phyloP scores from a whole-genome alignment of 2,329 filamentous ascomycete genomes.

The Colletotrichum sp. region DNA sequence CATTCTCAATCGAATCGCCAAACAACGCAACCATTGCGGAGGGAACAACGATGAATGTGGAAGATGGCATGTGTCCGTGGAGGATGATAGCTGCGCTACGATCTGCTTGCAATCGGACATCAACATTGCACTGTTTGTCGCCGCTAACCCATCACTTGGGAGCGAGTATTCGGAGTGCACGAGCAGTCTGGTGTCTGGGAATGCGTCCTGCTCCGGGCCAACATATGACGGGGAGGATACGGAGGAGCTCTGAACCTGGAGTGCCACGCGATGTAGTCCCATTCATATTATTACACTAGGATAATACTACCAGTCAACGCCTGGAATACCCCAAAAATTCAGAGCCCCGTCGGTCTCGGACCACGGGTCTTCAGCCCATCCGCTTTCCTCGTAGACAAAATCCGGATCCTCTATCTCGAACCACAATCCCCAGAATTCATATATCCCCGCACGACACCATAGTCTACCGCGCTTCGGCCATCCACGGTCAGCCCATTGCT shows the following conservation, averaged over 20 bases:
- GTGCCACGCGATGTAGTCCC: not conserved
- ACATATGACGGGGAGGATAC: not conserved
- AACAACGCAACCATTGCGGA: not conserved
- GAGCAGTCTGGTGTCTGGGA: not conserved
- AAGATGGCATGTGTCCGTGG: not conserved
- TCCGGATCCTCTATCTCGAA: constrained; percentile 19
- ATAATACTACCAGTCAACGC: not conserved
- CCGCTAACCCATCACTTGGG: not conserved
- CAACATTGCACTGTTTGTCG: not conserved
- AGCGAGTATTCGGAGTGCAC: not conserved
- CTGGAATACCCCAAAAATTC: constrained; percentile 22
- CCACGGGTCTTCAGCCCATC: constrained; percentile 14
- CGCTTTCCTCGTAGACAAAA: constrained; percentile 17
- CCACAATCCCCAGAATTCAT: constrained; percentile 18
- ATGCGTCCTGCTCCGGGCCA: not conserved
- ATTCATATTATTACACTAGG: not conserved
- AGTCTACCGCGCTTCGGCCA: constrained; percentile 6
- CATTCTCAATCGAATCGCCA: rapidly evolving
- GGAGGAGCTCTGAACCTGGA: not conserved
- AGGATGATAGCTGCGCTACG: not conserved
- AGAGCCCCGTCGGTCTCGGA: constrained; percentile 12
- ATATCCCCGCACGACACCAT: constrained; percentile 22
- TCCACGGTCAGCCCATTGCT: constrained; percentile 8
- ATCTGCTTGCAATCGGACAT: not conserved
- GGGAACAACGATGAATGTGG: not conserved